Evolutionary conservation across 371 early-diverging fungal genomes (phyloP).

Genomic region (Sanchytrium tribonematis): DNA sequence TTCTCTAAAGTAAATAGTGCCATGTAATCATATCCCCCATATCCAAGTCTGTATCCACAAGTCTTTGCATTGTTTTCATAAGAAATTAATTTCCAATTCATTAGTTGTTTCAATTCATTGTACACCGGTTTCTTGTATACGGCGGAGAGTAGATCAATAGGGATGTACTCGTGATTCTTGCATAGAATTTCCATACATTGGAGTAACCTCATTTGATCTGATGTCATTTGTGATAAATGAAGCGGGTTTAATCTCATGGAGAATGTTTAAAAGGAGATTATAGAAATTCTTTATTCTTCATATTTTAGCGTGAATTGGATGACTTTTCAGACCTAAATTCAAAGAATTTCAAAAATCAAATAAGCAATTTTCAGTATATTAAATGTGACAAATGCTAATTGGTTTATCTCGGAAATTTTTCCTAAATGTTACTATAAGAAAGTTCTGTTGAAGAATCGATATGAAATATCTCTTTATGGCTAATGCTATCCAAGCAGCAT

Average conservation of each 20-base stretch:
- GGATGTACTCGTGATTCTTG: not conserved
- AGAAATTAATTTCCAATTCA: not conserved
- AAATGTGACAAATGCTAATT: no score
- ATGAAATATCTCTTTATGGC: no score
- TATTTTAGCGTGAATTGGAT: no score
- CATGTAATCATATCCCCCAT: constrained; percentile 96
- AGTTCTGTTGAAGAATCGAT: no score
- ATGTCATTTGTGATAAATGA: not conserved
- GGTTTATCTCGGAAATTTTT: no score
- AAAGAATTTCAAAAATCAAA: no score
- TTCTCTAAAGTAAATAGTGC: constrained; percentile 78
- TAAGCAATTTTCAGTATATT: no score
- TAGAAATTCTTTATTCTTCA: no score
- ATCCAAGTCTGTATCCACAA: constrained; percentile 74
- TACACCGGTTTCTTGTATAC: not conserved
- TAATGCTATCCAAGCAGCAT: no score
- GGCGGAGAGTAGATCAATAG: not conserved
- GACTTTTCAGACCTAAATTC: no score
- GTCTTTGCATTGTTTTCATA: not conserved
- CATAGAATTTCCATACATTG: not conserved
- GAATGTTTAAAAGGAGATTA: no score
- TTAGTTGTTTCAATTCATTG: not conserved
- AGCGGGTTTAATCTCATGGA: not conserved
- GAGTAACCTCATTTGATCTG: not conserved
- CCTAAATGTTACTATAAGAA: no score